Evolutionary conservation across 192 early-diverging fungal species (phyloP).

Genomic region (Coemansia sp.): DNA sequence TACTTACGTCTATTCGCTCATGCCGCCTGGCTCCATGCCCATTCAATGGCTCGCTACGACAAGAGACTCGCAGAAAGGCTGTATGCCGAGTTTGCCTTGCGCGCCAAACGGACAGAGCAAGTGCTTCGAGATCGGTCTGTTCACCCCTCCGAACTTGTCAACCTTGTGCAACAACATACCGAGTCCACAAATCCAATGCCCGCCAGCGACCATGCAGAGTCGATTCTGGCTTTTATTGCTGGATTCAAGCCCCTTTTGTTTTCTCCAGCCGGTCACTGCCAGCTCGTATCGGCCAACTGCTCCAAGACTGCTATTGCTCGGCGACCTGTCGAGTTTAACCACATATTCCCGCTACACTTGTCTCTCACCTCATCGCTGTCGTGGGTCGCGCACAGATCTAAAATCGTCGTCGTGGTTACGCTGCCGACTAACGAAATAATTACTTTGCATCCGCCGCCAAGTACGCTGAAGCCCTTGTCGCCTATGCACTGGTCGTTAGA

Average conservation of each 20-base stretch:
- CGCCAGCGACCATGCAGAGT: not conserved
- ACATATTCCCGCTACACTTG: slow-evolving; percentile 44
- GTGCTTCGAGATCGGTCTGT: not conserved
- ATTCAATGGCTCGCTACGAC: slow-evolving; percentile 17
- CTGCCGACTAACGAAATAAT: slow-evolving; percentile 29
- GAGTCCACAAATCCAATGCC: not conserved
- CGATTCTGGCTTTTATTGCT: slow-evolving; percentile 14
- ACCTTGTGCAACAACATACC: not conserved
- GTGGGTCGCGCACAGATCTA: slow-evolving; percentile 29
- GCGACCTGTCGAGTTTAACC: slow-evolving; percentile 37
- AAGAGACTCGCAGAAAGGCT: slow-evolving; percentile 20
- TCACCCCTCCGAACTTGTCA: slow-evolving; percentile 10
- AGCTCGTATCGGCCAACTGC: slow-evolving; percentile 21
- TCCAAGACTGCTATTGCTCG: not conserved
- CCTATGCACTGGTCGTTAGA: slow-evolving; percentile 35
- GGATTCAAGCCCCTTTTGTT: slow-evolving; percentile 30
- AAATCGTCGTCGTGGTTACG: slow-evolving; percentile 18
- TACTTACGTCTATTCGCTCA: slow-evolving; percentile 43
- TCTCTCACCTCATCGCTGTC: slow-evolving; percentile 15
- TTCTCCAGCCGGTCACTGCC: slow-evolving; percentile 23
- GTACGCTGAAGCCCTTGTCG: slow-evolving; percentile 12
- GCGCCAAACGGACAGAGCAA: slow-evolving; percentile 8
- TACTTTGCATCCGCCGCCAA: slow-evolving; percentile 13
- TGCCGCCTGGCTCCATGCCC: slow-evolving; percentile 32
- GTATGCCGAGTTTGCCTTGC: slow-evolving; percentile 28